Evolutionary conservation across 805 yeast species (phyloP).

Genomic region (Saccharomycopsis fodiens): DNA sequence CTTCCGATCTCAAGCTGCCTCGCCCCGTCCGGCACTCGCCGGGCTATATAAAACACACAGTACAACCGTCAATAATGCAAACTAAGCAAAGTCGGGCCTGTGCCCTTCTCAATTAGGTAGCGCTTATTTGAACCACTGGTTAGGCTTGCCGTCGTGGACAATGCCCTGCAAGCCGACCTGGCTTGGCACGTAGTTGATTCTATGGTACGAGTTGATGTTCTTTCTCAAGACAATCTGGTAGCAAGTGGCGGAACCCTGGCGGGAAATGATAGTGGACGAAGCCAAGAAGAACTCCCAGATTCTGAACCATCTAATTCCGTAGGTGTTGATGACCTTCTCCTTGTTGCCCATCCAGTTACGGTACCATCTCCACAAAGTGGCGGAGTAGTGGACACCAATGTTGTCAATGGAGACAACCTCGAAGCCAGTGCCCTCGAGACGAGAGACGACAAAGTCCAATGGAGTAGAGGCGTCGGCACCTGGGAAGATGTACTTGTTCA

Average conservation of each 20-base stretch:
- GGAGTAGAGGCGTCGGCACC: conserved; percentile 98
- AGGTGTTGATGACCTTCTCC: conserved; percentile 67
- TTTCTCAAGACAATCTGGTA: conserved; percentile 87
- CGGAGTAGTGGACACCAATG: conserved; percentile 89
- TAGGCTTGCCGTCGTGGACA: conserved; percentile 36
- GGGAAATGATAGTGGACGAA: conserved; percentile 71
- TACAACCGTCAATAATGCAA: too few species aligned
- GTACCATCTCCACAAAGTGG: conserved; percentile 92
- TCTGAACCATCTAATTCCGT: conserved; percentile 85
- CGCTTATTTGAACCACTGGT: conserved; percentile 16
- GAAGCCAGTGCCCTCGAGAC: conserved; percentile 77
- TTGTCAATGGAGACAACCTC: conserved; percentile 79
- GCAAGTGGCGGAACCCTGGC: conserved; percentile 92
- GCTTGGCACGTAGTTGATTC: conserved; percentile 70
- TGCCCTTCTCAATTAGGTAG: too few species aligned
- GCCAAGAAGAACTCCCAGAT: conserved; percentile 92
- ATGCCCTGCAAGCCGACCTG: conserved; percentile 70
- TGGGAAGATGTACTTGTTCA: conserved; percentile 95
- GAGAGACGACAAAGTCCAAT: conserved; percentile 68
- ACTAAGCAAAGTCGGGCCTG: too few species aligned
- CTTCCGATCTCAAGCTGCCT: too few species aligned
- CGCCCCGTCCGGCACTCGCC: too few species aligned
- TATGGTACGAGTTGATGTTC: conserved; percentile 77
- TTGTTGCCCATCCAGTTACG: conserved; percentile 85
- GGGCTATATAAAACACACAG: too few species aligned